Percentiles rank a stretch among this genome's conserved stretches.
These are phyloP conservation scores for Podospora pseudopauciseta DNA, from an alignment of 495 filamentous ascomycete genomes.

Conservation along the genomic window DNA sequence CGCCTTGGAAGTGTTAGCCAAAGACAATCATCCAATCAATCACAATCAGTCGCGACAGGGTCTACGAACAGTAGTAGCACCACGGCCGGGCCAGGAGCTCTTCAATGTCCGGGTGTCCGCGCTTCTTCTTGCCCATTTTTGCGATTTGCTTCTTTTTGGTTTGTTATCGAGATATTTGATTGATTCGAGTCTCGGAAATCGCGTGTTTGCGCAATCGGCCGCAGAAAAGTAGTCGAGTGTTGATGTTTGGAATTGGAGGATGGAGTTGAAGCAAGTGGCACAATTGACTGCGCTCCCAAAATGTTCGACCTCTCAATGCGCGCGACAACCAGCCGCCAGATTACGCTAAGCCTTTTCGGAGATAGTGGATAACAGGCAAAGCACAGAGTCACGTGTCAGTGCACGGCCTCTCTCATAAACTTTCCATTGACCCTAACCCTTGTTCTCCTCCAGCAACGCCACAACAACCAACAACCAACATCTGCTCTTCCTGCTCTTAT, in stretches of 20 bases:
- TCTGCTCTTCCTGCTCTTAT: not conserved
- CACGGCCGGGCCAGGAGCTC: conserved; percentile 84
- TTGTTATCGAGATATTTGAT: not conserved
- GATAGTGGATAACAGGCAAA: not conserved
- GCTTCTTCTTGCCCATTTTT: conserved; percentile 80
- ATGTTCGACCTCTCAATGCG: not conserved
- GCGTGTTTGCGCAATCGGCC: not conserved
- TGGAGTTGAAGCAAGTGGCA: not conserved
- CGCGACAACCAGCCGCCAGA: not conserved
- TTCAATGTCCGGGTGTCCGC: conserved; percentile 76
- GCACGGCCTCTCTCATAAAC: not conserved
- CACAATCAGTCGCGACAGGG: not conserved
- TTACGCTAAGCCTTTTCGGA: not conserved
- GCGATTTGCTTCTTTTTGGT: not conserved
- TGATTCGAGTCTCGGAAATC: not conserved
- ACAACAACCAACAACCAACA: not conserved
- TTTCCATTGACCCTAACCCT: not conserved
- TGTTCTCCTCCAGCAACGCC: not conserved
- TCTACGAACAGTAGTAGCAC: conserved; percentile 89
- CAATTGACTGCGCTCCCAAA: not conserved
- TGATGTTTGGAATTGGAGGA: not conserved
- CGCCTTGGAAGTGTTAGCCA: conserved; percentile 47
- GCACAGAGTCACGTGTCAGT: not conserved
- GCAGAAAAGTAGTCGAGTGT: not conserved
- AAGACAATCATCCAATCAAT: not conserved